Evolutionary conservation across 2,329 filamentous ascomycete genomes (phyloP), one percentile per base, ranked within the genome.

Genomic region (Pleurostoma richardsiae): DNA sequence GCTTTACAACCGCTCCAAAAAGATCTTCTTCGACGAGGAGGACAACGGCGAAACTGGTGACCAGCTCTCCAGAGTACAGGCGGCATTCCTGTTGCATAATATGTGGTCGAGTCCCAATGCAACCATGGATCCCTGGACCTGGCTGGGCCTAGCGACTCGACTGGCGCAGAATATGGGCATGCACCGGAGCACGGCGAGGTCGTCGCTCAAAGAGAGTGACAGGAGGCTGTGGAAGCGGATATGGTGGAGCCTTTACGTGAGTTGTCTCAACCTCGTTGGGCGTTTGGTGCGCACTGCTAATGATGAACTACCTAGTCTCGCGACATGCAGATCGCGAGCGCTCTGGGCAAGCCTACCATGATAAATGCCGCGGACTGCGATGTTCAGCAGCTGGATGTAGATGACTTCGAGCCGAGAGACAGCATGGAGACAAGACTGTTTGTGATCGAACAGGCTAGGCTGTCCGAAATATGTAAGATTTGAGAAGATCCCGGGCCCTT

Each of bases 101-200:
- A 45, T 45, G 43, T 45, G 43, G 43, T 38, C 29, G 19, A 40
- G 43, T 11, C 43, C 43, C 33, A 45, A 45, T 28, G 38, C 43
- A 10, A 45, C 39, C 26, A 45, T 45, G 43, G 43, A 45, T n/a
- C 38, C 30, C 36, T 45, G 43, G 43, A 40, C 19, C 6, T 45
- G 43, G 43, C 43, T 45, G 8, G 38, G 43, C 28, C 33, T 45
- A 36, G 27, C 43, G 5, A 38, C 40, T 7, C 43, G 43, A 5
- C 36, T 45, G 5, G 43, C 43, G 27, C 43, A 45, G 39, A 45
- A 39, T 30, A 45, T 45, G 43, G 43, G 43, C n/a, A 45, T 45
- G 43, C 43, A 45, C 26, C 4, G 43, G 36, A 45, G 33, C 27
- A 45, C 43, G n/a, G 38, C 43, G 10, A 40, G 36, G 29, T 39